Conservation (phyloP, 768 basidiomycete species). For the Pulveroboletus ravenelii region DNA sequence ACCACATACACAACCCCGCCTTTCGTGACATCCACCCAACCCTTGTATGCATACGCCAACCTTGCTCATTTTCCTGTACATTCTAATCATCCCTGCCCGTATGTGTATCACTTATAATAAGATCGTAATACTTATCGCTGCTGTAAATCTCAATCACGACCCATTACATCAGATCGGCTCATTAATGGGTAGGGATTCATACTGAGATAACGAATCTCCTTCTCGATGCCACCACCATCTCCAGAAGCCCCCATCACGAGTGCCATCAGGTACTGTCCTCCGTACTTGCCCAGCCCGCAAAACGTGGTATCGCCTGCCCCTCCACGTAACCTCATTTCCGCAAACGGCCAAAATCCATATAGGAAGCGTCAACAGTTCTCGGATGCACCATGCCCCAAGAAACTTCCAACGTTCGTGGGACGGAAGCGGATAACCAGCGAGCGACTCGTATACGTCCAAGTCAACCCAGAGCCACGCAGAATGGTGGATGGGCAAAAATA, state of each 20-base stretch:
- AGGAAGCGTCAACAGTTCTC: conserved; percentile 83
- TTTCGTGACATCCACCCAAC: conserved; percentile 25
- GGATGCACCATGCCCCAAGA: conserved; percentile 67
- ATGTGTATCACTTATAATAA: conserved; percentile 33
- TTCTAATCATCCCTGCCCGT: conserved; percentile 29
- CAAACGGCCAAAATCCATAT: conserved; percentile 82
- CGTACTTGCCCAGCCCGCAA: conserved; percentile 67
- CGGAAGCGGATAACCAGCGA: conserved; percentile 62
- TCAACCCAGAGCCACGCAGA: conserved; percentile 73
- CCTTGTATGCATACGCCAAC: conserved; percentile 28
- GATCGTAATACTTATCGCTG: conserved; percentile 26
- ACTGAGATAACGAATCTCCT: conserved; percentile 12
- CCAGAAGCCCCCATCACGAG: conserved; percentile 22
- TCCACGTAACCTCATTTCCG: conserved; percentile 82
- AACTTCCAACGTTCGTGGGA: conserved; percentile 51
- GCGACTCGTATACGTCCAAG: conserved; percentile 72
- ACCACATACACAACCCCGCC: conserved; percentile 13
- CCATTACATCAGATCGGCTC: conserved; percentile 21
- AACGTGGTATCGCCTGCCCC: conserved; percentile 76
- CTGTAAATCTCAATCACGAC: conserved; percentile 24
- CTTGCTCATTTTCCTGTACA: conserved; percentile 31
- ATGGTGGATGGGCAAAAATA: conserved; percentile 59
- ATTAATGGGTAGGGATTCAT: conserved; percentile 8
- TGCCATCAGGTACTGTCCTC: conserved; percentile 20
- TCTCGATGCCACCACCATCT: conserved; percentile 20